Evolutionary conservation across 2,329 filamentous ascomycete species (phyloP).

Genomic region (Talaromyces atroroseus): DNA sequence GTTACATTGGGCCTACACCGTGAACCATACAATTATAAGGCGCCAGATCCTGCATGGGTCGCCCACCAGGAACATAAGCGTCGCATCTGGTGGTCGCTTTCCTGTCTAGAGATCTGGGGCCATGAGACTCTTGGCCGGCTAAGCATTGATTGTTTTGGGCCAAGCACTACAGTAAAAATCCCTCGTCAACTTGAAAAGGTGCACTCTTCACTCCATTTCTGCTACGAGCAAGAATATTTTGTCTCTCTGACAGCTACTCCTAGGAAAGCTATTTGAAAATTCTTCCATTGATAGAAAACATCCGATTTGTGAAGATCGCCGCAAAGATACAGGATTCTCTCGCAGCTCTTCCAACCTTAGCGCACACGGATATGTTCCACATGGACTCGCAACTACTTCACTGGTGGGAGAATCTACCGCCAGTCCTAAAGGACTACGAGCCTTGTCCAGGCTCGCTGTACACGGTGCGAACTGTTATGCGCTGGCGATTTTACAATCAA

Average conservation of each 20-base stretch:
- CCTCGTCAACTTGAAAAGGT: conserved; percentile 48
- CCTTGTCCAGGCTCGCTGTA: conserved; percentile 66
- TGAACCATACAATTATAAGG: not conserved
- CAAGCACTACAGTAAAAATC: conserved; percentile 60
- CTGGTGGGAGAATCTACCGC: conserved; percentile 68
- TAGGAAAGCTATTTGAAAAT: conserved; percentile 58
- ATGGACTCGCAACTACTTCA: conserved; percentile 64
- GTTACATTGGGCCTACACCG: conserved; percentile 63
- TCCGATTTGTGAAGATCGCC: conserved; percentile 73
- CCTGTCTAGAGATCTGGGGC: conserved; percentile 70
- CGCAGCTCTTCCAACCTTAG: conserved; percentile 62
- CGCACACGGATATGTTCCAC: conserved; percentile 59
- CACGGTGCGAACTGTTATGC: conserved; percentile 68
- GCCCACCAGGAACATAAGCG: conserved; percentile 51
- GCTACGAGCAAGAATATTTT: not conserved
- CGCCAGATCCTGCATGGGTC: conserved; percentile 17
- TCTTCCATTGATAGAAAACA: conserved; percentile 68
- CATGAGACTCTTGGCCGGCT: conserved; percentile 65
- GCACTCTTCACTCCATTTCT: not conserved
- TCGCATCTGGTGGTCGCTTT: conserved; percentile 69
- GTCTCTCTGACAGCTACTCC: conserved; percentile 18
- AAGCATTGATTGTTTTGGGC: conserved; percentile 62
- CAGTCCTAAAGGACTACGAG: conserved; percentile 58
- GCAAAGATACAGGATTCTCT: conserved; percentile 69
- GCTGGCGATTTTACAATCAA: conserved; percentile 75